phyloP scores from a whole-genome alignment of 306 rosid genomes.

The Cicer bijugum region DNA sequence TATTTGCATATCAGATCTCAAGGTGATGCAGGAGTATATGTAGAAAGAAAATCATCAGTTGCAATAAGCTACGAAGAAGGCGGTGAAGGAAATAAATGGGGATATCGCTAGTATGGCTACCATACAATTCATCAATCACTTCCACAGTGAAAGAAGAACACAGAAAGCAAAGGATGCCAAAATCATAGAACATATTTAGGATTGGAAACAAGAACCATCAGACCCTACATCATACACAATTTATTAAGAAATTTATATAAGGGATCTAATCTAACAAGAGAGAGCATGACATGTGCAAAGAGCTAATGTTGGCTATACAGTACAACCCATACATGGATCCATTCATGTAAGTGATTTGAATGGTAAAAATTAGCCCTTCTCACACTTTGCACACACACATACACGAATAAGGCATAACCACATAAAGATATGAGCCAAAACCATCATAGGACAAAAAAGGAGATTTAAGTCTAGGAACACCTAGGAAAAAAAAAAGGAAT shows the following conservation, averaged over 20 bases:
- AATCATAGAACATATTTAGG: background rate
- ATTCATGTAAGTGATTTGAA: background rate
- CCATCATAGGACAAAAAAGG: background rate
- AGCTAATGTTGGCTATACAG: background rate
- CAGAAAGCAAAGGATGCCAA: slow-evolving; percentile 19
- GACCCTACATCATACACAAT: background rate
- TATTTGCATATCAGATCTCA: slow-evolving; percentile 11
- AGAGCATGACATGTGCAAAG: slow-evolving; percentile 3
- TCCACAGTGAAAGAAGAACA: background rate
- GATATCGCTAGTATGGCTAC: background rate
- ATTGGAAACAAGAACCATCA: background rate
- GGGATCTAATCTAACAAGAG: slow-evolving; percentile 1
- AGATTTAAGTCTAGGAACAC: background rate
- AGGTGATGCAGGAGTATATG: background rate
- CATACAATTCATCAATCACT: background rate
- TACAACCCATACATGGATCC: background rate
- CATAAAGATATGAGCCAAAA: background rate
- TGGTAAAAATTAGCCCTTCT: background rate
- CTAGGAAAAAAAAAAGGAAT: background rate
- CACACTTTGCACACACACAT: background rate
- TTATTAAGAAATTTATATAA: slow-evolving; percentile 3
- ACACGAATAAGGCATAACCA: background rate
- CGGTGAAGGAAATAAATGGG: background rate
- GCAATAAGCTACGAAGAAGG: background rate
- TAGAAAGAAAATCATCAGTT: background rate